These are phyloP conservation scores for Cystofilobasidium ferigula DNA, from an alignment of 768 basidiomycete genomes.

Conservation along the genomic window DNA sequence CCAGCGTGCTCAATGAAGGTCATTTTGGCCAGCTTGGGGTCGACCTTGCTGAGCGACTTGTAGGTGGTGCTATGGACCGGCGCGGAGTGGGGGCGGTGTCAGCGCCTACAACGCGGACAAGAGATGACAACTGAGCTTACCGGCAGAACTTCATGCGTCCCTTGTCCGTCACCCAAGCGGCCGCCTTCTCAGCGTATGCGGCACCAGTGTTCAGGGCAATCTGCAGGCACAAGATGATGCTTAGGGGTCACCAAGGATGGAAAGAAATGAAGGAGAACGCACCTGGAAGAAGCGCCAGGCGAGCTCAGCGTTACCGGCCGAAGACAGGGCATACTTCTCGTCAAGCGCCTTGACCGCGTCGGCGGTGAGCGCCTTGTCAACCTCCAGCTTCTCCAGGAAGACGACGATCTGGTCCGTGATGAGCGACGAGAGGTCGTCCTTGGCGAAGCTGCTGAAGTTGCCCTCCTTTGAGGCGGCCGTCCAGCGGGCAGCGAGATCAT, in stretches of 20 bases:
- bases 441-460: slow-evolving; percentile 48
- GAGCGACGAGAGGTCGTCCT: slow-evolving; percentile 53
- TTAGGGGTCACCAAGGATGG: not conserved
- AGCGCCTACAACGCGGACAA: not conserved
- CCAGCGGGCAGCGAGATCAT: slow-evolving; percentile 64
- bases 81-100: not conserved
- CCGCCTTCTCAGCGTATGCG: slow-evolving; percentile 36
- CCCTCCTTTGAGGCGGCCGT: slow-evolving; percentile 44
- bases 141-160: slow-evolving; percentile 39
- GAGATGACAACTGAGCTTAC: not conserved
- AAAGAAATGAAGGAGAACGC: not conserved
- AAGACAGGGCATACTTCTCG: slow-evolving; percentile 10
- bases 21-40: slow-evolving; percentile 36
- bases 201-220: slow-evolving; percentile 29
- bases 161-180: slow-evolving; percentile 36
- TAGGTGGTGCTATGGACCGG: slow-evolving; percentile 28
- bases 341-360: slow-evolving; percentile 12
- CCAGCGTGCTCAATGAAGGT: slow-evolving; percentile 36
- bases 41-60: slow-evolving; percentile 35
- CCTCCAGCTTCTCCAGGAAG: slow-evolving; percentile 62
- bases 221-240: not conserved
- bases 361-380: slow-evolving; percentile 49
- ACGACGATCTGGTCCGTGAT: slow-evolving; percentile 73
- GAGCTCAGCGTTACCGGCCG: slow-evolving; percentile 14
- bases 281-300: slow-evolving; percentile 18